Percentiles rank a stretch among this genome's conserved stretches.
Conservation (phyloP, 1,139 yeast genomes). For the Dujonia santamariae region DNA sequence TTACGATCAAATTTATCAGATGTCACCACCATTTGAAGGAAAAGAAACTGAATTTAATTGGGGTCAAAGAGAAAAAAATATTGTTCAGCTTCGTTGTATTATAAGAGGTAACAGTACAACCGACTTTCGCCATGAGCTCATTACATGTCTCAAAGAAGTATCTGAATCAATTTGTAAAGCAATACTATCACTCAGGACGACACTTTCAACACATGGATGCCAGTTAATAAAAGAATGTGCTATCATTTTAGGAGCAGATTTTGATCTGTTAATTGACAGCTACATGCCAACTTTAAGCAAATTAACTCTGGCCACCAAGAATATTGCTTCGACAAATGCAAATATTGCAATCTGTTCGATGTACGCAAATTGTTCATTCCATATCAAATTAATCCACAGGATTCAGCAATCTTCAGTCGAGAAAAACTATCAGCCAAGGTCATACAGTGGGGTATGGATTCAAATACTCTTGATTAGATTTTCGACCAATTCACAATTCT, state of each 20-base stretch:
- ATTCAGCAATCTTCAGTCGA: slow-evolving; percentile 58
- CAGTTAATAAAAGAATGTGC: slow-evolving; percentile 76
- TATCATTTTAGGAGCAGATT: slow-evolving; percentile 39
- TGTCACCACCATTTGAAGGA: slow-evolving; percentile 50
- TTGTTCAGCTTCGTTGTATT: slow-evolving; percentile 55
- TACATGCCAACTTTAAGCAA: slow-evolving; percentile 57
- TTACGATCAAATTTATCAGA: slow-evolving; percentile 14
- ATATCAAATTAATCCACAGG: slow-evolving; percentile 49
- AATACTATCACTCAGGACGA: slow-evolving; percentile 74
- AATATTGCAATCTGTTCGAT: slow-evolving; percentile 64
- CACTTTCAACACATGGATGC: slow-evolving; percentile 73
- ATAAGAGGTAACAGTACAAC: slow-evolving; percentile 52
- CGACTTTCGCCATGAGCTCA: slow-evolving; percentile 41
- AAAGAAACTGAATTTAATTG: slow-evolving; percentile 91
- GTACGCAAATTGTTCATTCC: slow-evolving; percentile 53
- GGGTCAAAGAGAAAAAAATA: slow-evolving; percentile 65
- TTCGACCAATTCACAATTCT: slow-evolving; percentile 20
- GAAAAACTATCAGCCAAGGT: slow-evolving; percentile 67
- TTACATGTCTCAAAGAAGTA: slow-evolving; percentile 39
- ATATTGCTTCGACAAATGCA: slow-evolving; percentile 75
- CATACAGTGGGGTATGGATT: slow-evolving; percentile 69
- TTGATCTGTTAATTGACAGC: slow-evolving; percentile 65
- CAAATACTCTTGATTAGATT: slow-evolving; percentile 55
- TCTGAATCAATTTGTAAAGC: slow-evolving; percentile 70
- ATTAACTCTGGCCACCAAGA: slow-evolving; percentile 72